Base-by-base conservation (phyloP, 2,329 filamentous ascomycete species). In the Myriosclerotinia curreyana region DNA sequence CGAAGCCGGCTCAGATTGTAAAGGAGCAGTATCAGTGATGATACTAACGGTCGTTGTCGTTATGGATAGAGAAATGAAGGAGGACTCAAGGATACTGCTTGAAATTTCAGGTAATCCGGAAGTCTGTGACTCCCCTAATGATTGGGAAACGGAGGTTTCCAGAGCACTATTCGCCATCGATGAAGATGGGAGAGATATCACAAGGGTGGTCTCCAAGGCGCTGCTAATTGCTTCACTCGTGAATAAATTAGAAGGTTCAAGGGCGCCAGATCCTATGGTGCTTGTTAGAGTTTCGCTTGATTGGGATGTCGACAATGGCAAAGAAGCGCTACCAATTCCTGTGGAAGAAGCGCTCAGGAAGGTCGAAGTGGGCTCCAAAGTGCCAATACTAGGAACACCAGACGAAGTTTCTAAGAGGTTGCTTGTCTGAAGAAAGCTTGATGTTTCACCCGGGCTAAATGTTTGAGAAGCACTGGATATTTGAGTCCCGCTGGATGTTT, bases 1-100 rank as follows among this genome's bases (percentile, higher is more conserved):
- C 46, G 54, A 46, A 46, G 40, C 12, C 40, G 25, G 17, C 25
- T 46, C 54, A n/a, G 54, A 44, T 22, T 56, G 38, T 31, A 56
- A 56, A 15, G 54, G 40, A 22, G 40, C 17, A 34, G 9, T 44
- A 34, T 56, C 40, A n/a, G 54, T 56, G 40, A 34, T n/a, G 5
- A 34, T 46, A 1, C 20, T 25, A 31, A 46, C 11, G 20, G 38
- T 44, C 9, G 38, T 44, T 17, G 9, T 55, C 15, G 25, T 5
- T 9, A 44, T 31, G 25, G 38, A 31, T 55, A 31, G 17, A n/a
- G 53, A 31, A 12, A n/a, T 0, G n/a, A 9, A 20, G 3, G 53
- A 55, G 5, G 53, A 55, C 15, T 55, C 22, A 7, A 44, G 25
- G 5, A 55, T 14, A 44, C 38, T 12, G 38, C 38, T 55, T 28